Evolutionary conservation across 192 early-diverging fungal genomes (phyloP), one percentile per base, ranked within the genome.

Genomic region (Pilobolus umbonatus): DNA sequence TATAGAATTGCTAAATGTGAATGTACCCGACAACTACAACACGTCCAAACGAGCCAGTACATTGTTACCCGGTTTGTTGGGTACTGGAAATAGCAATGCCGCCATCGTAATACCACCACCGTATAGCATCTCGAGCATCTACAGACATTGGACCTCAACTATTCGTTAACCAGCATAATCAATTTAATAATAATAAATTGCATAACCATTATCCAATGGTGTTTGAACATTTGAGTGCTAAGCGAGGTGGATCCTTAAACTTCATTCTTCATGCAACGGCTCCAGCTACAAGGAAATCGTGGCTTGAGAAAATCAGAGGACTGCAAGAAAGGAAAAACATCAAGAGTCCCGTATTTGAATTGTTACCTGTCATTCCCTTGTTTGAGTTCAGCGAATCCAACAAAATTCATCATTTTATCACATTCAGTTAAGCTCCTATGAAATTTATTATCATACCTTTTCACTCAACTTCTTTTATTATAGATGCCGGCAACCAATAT

Each of bases 281-380:
- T 47, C 65, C 80, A 29, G 85, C 89, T 0, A 88, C 86, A 35
- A 78, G 88, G 25, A 80, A 80, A 55, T 79, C 90, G 32, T 96
- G 94, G 95, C 72, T 88, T 40, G 86, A 92, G 47, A 81, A 84
- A 49, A 91, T 98, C 40, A 72, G 79, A 34, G 75, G 79, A 31
- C 85, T 87, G 57, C 84, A 81, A 52, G 44, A 65, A 22, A 54
- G 71, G n/a, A 55, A 78, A 14, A 65, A 61, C n/a, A 69, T 68
- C 0, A 52, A 66, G 51, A 54, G 73, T 46, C 52, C 65, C 45
- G 59, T 74, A 31, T 74, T 88, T 75, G 84, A 85, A 58, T 65
- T 79, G 11, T 35, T 76, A 28, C 68, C 75, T 28, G 55, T 85
- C 19, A 63, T 73, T 10, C 67, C 74, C 38, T 69, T 61, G 42